These are phyloP conservation scores for Oenanthe sinensis DNA, from an alignment of 129 eudicot species.

Conservation along the genomic window DNA sequence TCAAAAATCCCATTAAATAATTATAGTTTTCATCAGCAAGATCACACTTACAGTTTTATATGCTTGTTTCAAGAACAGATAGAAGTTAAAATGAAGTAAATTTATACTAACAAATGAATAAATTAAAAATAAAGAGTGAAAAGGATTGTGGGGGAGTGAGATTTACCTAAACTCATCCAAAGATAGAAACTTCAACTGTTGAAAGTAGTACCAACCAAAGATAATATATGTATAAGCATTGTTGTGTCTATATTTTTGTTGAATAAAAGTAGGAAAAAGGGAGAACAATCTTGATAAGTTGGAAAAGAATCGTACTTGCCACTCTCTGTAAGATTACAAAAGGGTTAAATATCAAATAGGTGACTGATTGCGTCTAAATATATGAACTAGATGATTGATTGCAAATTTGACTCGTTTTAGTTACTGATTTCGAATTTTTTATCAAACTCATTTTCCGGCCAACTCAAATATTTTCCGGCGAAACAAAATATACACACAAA, in stretches of 20 bases:
- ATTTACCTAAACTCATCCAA: background rate
- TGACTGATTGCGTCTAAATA: too few relatives aligned
- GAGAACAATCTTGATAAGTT: background rate
- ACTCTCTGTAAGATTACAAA: background rate
- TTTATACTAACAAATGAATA: background rate
- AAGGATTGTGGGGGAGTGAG: background rate
- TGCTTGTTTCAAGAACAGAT: constrained; percentile 2
- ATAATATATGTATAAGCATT: background rate
- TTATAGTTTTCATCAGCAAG: background rate
- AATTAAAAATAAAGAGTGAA: background rate
- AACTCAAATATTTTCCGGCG: too few relatives aligned
- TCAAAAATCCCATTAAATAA: background rate
- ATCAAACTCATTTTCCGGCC: too few relatives aligned
- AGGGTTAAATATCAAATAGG: too few relatives aligned
- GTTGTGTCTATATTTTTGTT: background rate
- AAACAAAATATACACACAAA: too few relatives aligned
- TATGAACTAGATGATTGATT: too few relatives aligned
- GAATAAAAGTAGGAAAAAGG: background rate
- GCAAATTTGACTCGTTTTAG: too few relatives aligned
- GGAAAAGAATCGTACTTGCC: constrained; percentile 8
- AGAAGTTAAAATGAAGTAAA: background rate
- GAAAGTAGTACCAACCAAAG: background rate
- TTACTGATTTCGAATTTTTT: too few relatives aligned
- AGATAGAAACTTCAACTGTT: background rate
- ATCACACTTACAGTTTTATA: background rate